Conservation (phyloP, 139 green algal genomes). For the Medakamo hakoo region DNA sequence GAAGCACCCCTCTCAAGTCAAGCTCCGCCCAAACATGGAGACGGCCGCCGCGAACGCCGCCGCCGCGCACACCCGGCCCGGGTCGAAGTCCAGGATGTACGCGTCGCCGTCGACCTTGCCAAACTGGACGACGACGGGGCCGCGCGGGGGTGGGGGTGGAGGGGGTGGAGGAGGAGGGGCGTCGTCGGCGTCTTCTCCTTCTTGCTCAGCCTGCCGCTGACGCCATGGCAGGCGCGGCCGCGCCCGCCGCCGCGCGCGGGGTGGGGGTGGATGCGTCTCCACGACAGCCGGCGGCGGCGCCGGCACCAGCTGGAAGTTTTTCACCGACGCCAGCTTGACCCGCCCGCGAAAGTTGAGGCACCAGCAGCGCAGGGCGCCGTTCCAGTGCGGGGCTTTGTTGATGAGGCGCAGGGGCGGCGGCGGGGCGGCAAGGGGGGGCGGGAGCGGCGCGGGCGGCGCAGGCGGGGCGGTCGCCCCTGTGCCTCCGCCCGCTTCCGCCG, state of each 20-base stretch:
- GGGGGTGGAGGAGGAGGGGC: too few relatives aligned
- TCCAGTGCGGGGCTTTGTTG: slow-evolving; percentile 94
- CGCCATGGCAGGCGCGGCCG: too few relatives aligned
- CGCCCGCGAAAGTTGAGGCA: slow-evolving; percentile 98
- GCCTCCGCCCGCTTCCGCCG: not conserved
- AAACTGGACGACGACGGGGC: slow-evolving; percentile 78
- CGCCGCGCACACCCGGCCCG: not conserved
- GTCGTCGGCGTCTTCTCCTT: not conserved
- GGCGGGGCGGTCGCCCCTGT: not conserved
- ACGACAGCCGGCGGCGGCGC: not conserved
- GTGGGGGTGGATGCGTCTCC: not conserved
- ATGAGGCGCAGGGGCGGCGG: slow-evolving; percentile 31
- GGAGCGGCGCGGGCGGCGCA: not conserved
- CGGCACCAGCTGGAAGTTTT: slow-evolving; percentile 91
- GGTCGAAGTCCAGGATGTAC: slow-evolving; percentile 93
- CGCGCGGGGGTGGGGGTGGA: slow-evolving; percentile 13
- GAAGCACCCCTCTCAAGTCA: too few relatives aligned
- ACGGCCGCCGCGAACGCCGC: not conserved
- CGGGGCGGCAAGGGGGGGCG: not conserved
- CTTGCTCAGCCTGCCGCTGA: too few relatives aligned
- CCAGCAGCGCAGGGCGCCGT: slow-evolving; percentile 81
- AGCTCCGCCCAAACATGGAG: not conserved
- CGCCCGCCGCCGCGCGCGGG: not conserved
- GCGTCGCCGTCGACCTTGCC: slow-evolving; percentile 69
- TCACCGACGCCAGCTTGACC: slow-evolving; percentile 93